These are phyloP conservation scores for Chalciporus sp. DNA, from an alignment of 1,284 basidiomycete species.

Conservation along the genomic window DNA sequence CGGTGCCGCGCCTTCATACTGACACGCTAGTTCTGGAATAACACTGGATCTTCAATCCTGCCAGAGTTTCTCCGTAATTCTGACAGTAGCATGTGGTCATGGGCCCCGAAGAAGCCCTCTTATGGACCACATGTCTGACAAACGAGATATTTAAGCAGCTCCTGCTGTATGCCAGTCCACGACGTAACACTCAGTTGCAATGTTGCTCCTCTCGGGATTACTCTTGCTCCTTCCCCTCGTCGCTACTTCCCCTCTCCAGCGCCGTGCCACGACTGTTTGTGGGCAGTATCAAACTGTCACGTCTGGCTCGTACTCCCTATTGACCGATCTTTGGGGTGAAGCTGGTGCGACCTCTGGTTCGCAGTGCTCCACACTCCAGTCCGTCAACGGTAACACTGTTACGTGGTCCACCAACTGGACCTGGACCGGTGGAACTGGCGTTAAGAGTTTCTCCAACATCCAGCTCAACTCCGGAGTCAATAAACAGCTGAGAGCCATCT, in stretches of 20 bases:
- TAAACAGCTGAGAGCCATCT: conserved; percentile 54
- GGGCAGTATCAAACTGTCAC: conserved; percentile 56
- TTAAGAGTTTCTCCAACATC: conserved; percentile 67
- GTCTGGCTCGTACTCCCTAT: conserved; percentile 49
- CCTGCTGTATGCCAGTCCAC: neutral
- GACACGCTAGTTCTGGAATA: neutral
- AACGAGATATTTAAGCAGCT: conserved; percentile 13
- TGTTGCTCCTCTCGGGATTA: conserved; percentile 17
- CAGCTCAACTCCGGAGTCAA: conserved; percentile 55
- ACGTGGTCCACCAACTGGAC: conserved; percentile 57
- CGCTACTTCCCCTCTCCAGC: conserved; percentile 16
- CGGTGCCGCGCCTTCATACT: neutral
- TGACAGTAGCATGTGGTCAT: neutral
- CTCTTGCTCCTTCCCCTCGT: conserved; percentile 25
- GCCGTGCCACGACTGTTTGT: conserved; percentile 28
- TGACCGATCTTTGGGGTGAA: conserved; percentile 56
- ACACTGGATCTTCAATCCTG: neutral
- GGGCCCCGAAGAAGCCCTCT: neutral
- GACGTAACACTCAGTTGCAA: conserved; percentile 1
- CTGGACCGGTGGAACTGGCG: conserved; percentile 53
- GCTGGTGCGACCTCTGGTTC: conserved; percentile 49
- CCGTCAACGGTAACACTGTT: conserved; percentile 46
- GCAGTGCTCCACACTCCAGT: conserved; percentile 56
- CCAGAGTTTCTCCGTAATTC: neutral
- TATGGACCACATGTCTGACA: neutral